Percentiles rank a stretch among this genome's conserved stretches.
Evolutionary conservation across 441 rosid genomes (phyloP).

Genomic region (Eutrema salsugineum): DNA sequence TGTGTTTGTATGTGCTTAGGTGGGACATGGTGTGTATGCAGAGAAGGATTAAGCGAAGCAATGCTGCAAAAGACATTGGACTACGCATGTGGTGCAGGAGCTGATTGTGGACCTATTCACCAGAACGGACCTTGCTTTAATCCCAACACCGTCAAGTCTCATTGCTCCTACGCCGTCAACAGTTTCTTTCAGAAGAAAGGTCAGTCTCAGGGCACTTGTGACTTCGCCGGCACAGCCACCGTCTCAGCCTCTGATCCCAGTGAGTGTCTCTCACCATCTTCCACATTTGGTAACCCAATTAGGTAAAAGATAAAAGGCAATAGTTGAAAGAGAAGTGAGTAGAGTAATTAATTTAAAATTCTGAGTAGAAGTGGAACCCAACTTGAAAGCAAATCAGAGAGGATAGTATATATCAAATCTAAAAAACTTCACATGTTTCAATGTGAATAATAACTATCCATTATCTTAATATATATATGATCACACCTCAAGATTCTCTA

Average conservation of each 20-base stretch:
- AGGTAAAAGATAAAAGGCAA: not conserved
- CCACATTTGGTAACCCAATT: conserved; percentile 4
- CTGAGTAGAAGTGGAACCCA: not conserved
- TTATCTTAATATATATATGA: conserved; percentile 12
- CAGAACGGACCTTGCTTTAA: conserved; percentile 46
- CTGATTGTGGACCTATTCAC: conserved; percentile 59
- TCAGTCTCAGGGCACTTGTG: conserved; percentile 57
- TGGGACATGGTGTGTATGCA: conserved; percentile 88
- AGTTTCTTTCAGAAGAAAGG: conserved; percentile 65
- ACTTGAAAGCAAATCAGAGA: conserved; percentile 17
- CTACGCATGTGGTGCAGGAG: conserved; percentile 78
- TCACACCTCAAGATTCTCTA: conserved; percentile 20
- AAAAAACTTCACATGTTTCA: conserved; percentile 14
- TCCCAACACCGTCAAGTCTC: conserved; percentile 64
- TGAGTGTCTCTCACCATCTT: conserved; percentile 27
- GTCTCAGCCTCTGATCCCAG: conserved; percentile 70
- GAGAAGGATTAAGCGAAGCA: conserved; percentile 46
- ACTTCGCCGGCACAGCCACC: conserved; percentile 58
- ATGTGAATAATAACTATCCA: conserved; percentile 10
- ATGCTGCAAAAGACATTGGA: conserved; percentile 69
- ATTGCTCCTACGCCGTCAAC: conserved; percentile 67
- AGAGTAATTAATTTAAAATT: not conserved
- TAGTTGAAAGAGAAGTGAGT: too few species aligned
- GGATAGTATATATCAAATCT: not conserved
- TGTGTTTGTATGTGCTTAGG: conserved; percentile 15